A percentile compares a stretch with the other conserved stretches of the same genome.
Evolutionary conservation across 1,284 basidiomycete genomes (phyloP).

Genomic region (Singerocomus inundabilis): DNA sequence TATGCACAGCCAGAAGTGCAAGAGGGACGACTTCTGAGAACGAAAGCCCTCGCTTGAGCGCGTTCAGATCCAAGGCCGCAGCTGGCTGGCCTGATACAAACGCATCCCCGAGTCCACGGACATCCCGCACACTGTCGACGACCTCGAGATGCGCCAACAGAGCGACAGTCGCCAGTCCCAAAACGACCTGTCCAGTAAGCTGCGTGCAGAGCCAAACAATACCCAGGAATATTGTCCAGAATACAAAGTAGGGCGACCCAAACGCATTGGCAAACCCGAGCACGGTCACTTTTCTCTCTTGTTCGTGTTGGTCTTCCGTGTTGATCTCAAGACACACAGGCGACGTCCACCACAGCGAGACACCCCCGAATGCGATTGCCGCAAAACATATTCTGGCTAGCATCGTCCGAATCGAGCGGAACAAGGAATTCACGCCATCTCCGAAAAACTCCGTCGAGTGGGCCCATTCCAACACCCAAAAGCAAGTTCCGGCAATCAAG

Average conservation of each 20-base stretch:
- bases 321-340: conserved; percentile 73
- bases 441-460: conserved; percentile 55
- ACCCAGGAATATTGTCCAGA: conserved; percentile 68
- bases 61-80: conserved; percentile 20
- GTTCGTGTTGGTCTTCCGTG: conserved; percentile 16
- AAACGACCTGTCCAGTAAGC: conserved; percentile 78
- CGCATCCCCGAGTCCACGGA: conserved; percentile 51
- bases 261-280: conserved; percentile 90
- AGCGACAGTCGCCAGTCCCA: conserved; percentile 63
- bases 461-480: conserved; percentile 81
- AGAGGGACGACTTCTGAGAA: conserved; percentile 74
- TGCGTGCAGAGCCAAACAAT: conserved; percentile 65
- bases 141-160: conserved; percentile 75
- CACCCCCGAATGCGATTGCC: conserved; percentile 51
- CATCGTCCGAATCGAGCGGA: conserved; percentile 58
- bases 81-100: conserved; percentile 49
- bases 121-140: conserved; percentile 77
- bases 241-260: conserved; percentile 84
- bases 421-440: conserved; percentile 29
- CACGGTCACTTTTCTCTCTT: conserved; percentile 57
- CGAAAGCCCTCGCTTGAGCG: conserved; percentile 14
- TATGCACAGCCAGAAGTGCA: conserved; percentile 70
- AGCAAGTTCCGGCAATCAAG: conserved; percentile 57
- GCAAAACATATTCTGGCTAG: conserved; percentile 60
- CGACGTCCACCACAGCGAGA: conserved; percentile 64